These are phyloP conservation scores for Russula griseocarnosa DNA, from an alignment of 768 basidiomycete genomes.

Conservation along the genomic window DNA sequence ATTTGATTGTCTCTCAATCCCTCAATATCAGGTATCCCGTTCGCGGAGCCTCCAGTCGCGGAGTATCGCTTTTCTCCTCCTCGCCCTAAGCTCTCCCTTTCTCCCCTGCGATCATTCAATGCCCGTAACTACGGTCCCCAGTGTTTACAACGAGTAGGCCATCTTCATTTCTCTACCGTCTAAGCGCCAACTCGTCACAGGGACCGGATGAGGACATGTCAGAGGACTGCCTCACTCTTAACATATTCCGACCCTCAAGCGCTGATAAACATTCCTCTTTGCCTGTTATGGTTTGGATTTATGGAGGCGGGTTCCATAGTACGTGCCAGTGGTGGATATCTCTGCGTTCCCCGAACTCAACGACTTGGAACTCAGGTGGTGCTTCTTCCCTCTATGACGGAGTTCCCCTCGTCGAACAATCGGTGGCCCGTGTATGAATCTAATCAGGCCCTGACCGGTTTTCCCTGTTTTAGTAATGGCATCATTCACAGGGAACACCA, in stretches of 20 bases:
- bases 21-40: conserved; percentile 35
- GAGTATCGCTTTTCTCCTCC: conserved; percentile 33
- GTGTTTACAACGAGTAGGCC: conserved; percentile 32
- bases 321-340: background rate
- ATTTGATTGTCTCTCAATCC: background rate
- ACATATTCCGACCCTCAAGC: conserved; percentile 43
- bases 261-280: conserved; percentile 31
- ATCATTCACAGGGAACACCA: conserved; percentile 20
- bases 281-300: conserved; percentile 47
- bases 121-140: conserved; percentile 33
- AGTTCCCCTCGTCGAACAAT: conserved; percentile 14
- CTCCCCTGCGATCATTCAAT: conserved; percentile 31
- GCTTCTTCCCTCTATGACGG: conserved; percentile 13
- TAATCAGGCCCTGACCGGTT: background rate
- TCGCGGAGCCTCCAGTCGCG: conserved; percentile 36
- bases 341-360: background rate
- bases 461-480: background rate
- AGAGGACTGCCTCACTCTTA: conserved; percentile 50
- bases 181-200: background rate
- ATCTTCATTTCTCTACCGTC: background rate
- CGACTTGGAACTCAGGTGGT: conserved; percentile 4
- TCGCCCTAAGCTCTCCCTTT: conserved; percentile 26
- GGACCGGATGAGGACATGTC: conserved; percentile 28
- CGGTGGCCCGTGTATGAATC: conserved; percentile 21
- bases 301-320: conserved; percentile 40